Conservation (phyloP, 2,329 filamentous ascomycete species). For the Monosporascus cannonballus region DNA sequence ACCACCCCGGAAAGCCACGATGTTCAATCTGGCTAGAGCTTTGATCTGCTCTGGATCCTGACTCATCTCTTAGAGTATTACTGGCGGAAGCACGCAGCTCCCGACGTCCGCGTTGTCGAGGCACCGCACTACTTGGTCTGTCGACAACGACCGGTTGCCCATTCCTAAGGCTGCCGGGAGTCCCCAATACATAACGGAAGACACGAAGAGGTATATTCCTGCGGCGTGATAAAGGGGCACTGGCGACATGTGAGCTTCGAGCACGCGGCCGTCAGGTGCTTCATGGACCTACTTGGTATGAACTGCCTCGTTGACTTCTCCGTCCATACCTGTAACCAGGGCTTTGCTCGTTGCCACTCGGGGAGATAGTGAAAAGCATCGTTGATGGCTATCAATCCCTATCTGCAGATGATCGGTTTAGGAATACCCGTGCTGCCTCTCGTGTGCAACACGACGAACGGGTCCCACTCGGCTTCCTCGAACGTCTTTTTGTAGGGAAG, state of each 20-base stretch:
- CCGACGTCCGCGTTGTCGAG: constrained; percentile 14
- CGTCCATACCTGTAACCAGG: constrained; percentile 10
- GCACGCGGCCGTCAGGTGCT: neutral
- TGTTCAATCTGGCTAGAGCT: neutral
- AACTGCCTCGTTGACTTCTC: constrained; percentile 9
- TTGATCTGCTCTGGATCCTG: neutral
- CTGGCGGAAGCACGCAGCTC: constrained; percentile 13
- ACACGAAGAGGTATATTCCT: constrained; percentile 17
- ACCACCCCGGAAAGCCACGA: neutral
- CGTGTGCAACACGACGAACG: constrained; percentile 33
- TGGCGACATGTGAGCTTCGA: constrained; percentile 7
- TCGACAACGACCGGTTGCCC: constrained; percentile 16
- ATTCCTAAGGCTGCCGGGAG: constrained; percentile 14
- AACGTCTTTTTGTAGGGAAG: constrained; percentile 32
- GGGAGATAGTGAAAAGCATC: constrained; percentile 26
- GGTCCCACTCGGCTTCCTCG: constrained; percentile 31
- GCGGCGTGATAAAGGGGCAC: constrained; percentile 25
- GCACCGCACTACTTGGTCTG: constrained; percentile 12
- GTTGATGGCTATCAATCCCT: constrained; percentile 30
- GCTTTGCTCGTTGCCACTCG: constrained; percentile 15
- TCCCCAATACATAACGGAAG: constrained; percentile 10
- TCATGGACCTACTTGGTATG: constrained; percentile 20
- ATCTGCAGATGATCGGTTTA: constrained; percentile 31
- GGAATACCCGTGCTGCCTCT: constrained; percentile 37
- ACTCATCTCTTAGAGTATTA: neutral